Evolutionary conservation across 2,329 filamentous ascomycete genomes (phyloP).

Genomic region (Trichoderma pleuroti): DNA sequence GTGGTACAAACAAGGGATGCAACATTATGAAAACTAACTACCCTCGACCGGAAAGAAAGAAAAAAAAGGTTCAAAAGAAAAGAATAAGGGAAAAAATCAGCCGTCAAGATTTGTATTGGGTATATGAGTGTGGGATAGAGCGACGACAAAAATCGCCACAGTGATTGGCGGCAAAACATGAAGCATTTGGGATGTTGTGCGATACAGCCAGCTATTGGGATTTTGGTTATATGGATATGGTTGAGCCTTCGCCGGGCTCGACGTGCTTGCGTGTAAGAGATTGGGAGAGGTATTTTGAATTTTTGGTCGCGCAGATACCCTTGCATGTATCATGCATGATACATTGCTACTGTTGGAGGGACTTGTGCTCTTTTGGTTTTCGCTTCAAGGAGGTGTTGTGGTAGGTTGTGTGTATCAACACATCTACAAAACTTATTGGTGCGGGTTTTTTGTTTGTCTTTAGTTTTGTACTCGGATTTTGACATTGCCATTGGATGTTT

Average conservation of each 20-base stretch:
- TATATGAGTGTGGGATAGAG: not conserved
- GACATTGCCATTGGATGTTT: not conserved
- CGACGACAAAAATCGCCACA: not conserved
- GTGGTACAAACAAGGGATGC: not conserved
- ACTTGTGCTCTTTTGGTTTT: not conserved
- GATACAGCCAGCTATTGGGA: not conserved
- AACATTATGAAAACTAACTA: not conserved
- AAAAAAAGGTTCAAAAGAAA: not conserved
- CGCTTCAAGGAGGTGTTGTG: not conserved
- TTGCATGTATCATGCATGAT: not conserved
- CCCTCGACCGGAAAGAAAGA: not conserved
- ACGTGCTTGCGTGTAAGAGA: not conserved
- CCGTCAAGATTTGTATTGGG: not conserved
- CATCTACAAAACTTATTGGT: not conserved
- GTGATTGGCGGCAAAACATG: not conserved
- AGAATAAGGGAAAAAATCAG: not conserved
- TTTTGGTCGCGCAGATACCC: not conserved
- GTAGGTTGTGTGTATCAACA: not conserved
- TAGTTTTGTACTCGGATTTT: not conserved
- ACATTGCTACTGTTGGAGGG: not conserved
- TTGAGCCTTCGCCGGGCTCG: not conserved
- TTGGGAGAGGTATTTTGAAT: not conserved
- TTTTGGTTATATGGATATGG: not conserved
- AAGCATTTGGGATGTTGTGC: not conserved
- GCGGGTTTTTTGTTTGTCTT: not conserved